Base-by-base conservation (phyloP, 148 eudicot genomes). In the Amaranthus cruentus region DNA sequence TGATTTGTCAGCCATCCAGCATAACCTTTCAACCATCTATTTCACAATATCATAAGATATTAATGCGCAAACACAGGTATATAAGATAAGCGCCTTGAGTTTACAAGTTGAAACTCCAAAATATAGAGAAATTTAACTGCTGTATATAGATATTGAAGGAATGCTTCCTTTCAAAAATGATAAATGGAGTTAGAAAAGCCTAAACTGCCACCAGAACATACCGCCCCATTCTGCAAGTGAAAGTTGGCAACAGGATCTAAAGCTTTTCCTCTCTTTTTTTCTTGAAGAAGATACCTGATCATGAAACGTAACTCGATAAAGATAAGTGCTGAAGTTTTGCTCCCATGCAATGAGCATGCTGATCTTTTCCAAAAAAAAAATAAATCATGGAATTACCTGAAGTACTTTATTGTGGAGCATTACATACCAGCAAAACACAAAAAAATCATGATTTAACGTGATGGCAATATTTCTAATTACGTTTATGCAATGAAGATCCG, bases 161-260 rank as follows among this genome's bases (percentile, higher is more conserved):
- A 75, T 15, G 10, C 46, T 4, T 62, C 13, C 48, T 18, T 60
- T 10, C 38, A 0, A 72, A 58, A 42, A 10, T 43, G 28, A 53
- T 28, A 12, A 14, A 11, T 61, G 56, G 8, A 0, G 13, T 4
- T 6, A 62, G 3, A 15, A 13, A 44, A 6, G 6, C 47, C 52
- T 1, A 65, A 64, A 64, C 6, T 9, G 18, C n/a, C 64, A 50
- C 38, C 55, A 47, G 47, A 18, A 94, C 97, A 76, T 81, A 95
- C 97, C 77, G 99, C 97, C 75, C 99, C 99, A 80, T 95, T 95
- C 81, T 90, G 99, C 78, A 91, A 87, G 90, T 95, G 99, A 78
- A 95, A 95, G 90, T 95, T 95, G 47, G 97, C 92, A 79, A 95
- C 99, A 80, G 92, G 85, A 77, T 95, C 99, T 18, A 95, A 80